Percentiles rank a stretch among this genome's conserved stretches.
These are phyloP conservation scores for Aureobasidium subglaciale DNA, from an alignment of 2,329 filamentous ascomycete species.

Conservation along the genomic window DNA sequence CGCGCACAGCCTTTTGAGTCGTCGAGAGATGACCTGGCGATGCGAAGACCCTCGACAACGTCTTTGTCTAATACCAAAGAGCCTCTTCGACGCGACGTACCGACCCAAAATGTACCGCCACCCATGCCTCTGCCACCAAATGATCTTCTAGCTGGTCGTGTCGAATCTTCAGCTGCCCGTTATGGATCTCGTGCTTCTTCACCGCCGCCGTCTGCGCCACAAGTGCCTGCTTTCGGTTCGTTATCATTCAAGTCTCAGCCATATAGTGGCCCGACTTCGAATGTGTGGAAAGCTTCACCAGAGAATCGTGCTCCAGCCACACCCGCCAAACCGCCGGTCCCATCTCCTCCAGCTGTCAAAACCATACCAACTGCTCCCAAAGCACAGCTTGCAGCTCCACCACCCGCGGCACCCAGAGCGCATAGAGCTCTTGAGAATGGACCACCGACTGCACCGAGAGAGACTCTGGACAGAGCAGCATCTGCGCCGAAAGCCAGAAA, in stretches of 20 bases:
- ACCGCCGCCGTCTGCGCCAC: constrained; percentile 47
- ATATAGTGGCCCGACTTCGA: constrained; percentile 23
- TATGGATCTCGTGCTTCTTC: constrained; percentile 42
- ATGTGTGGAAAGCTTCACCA: constrained; percentile 37
- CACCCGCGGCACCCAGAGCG: constrained; percentile 28
- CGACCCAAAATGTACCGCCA: neutral
- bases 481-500: constrained; percentile 8
- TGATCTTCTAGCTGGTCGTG: constrained; percentile 39
- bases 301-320: constrained; percentile 20
- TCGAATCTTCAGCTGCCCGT: constrained; percentile 39
- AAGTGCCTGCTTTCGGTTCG: constrained; percentile 50
- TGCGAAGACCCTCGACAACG: constrained; percentile 18
- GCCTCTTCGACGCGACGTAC: constrained; percentile 25
- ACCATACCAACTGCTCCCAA: constrained; percentile 30
- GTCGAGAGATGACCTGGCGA: constrained; percentile 25
- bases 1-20: constrained; percentile 27
- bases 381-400: constrained; percentile 27
- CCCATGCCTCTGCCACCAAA: constrained; percentile 30
- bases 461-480: neutral
- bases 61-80: constrained; percentile 20
- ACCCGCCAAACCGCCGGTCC: neutral
- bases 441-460: neutral
- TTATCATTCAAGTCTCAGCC: constrained; percentile 20
- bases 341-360: constrained; percentile 16
- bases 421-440: constrained; percentile 27